Evolutionary conservation across 164 flowering plant species (phyloP).

Genomic region (Vitis rotundifolia): DNA sequence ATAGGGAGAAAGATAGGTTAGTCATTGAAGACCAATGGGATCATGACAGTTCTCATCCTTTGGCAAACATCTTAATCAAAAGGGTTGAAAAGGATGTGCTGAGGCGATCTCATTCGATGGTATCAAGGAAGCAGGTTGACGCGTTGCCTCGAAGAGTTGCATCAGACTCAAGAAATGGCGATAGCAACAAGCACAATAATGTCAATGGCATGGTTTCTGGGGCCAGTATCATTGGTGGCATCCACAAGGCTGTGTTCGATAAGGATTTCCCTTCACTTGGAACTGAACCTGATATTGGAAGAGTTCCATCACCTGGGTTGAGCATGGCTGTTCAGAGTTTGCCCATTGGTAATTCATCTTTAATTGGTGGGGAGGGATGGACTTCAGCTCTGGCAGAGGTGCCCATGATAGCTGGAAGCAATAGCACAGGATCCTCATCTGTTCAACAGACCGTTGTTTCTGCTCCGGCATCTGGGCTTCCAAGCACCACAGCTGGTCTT

Average conservation of each 20-base stretch:
- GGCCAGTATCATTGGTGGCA: conserved; percentile 27
- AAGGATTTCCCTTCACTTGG: conserved; percentile 74
- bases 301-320: conserved; percentile 74
- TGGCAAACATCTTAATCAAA: conserved; percentile 30
- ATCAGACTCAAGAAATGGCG: conserved; percentile 28
- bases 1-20: conserved; percentile 54
- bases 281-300: conserved; percentile 60
- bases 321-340: conserved; percentile 54
- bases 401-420: conserved; percentile 53
- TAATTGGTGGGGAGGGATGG: conserved; percentile 80
- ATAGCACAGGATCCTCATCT: conserved; percentile 28
- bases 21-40: conserved; percentile 47
- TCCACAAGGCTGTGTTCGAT: conserved; percentile 52
- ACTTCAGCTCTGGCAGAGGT: conserved; percentile 86
- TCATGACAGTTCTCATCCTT: conserved; percentile 42
- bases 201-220: conserved; percentile 34
- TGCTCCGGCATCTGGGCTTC: conserved; percentile 24
- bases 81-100: conserved; percentile 51
- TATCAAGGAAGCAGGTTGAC: conserved; percentile 58
- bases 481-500: conserved; percentile 48
- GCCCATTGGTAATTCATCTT: conserved; percentile 54
- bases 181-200: conserved; percentile 19
- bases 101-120: conserved; percentile 63
- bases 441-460: conserved; percentile 40
- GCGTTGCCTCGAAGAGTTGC: conserved; percentile 31